Conservation (phyloP, 305 asterid species). For the Rubia peregrina region DNA sequence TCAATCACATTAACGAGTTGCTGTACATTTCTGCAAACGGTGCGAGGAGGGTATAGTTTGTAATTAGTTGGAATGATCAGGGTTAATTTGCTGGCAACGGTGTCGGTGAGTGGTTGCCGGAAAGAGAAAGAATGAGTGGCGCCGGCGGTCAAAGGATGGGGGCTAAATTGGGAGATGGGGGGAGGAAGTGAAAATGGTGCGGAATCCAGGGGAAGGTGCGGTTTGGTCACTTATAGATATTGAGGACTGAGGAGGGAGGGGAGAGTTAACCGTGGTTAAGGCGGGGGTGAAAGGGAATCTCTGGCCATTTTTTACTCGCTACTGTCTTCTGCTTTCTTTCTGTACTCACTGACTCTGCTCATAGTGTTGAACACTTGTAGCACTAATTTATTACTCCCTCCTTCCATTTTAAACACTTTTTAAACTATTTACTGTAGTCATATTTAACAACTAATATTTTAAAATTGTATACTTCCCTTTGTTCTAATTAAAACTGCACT, state of each 20-base stretch:
- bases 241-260: not conserved
- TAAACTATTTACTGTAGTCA: too few species aligned
- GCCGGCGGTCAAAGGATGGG: constrained; percentile 17
- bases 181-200: not conserved
- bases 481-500: too few species aligned
- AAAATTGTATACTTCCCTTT: too few species aligned
- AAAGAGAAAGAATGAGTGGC: not conserved
- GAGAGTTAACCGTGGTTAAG: constrained; percentile 3
- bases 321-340: constrained; percentile 5
- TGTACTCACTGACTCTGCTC: constrained; percentile 15
- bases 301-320: constrained; percentile 1
- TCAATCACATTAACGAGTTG: not conserved
- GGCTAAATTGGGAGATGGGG: not conserved
- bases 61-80: constrained; percentile 7
- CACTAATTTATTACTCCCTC: not conserved
- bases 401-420: not conserved
- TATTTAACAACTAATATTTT: too few species aligned
- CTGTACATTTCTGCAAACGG: not conserved
- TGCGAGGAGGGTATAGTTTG: not conserved
- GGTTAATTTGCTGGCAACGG: constrained; percentile 11
- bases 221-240: not conserved
- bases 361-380: not conserved
- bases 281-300: constrained; percentile 25
- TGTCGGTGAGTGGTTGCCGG: constrained; percentile 18
- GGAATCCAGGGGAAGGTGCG: not conserved